Conservation (phyloP, 1,284 basidiomycete genomes). For the Fomitopsis palustris region DNA sequence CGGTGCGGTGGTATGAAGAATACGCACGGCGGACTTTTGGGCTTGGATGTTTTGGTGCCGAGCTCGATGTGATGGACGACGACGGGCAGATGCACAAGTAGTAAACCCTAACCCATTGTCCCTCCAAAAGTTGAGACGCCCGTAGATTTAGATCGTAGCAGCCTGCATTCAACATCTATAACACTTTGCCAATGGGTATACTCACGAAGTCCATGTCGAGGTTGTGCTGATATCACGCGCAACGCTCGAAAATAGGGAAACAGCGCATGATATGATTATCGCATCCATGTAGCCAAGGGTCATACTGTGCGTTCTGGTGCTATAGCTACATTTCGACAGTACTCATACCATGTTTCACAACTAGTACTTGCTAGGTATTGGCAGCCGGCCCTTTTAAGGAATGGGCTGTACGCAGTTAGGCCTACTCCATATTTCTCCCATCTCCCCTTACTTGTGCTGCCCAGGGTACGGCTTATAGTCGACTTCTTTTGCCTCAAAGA, state of each 20-base stretch:
- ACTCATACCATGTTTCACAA: too few species aligned
- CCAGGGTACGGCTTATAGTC: slow-evolving; percentile 9
- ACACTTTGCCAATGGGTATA: neutral
- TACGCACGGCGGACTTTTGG: slow-evolving; percentile 21
- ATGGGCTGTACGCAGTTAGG: too few species aligned
- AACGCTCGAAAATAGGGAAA: too few species aligned
- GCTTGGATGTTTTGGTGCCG: slow-evolving; percentile 11
- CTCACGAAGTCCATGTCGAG: too few species aligned
- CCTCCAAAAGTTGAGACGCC: neutral
- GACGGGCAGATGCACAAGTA: slow-evolving; percentile 15
- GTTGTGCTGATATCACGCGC: too few species aligned
- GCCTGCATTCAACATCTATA: neutral
- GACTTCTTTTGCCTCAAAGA: slow-evolving; percentile 23
- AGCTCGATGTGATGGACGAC: slow-evolving; percentile 36
- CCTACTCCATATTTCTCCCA: too few species aligned
- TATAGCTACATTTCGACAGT: too few species aligned
- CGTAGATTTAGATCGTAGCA: neutral
- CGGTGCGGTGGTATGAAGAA: neutral
- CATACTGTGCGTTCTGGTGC: too few species aligned
- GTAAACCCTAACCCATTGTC: slow-evolving; percentile 11
- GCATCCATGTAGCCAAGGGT: too few species aligned
- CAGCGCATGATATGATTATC: too few species aligned
- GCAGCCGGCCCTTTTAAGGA: too few species aligned
- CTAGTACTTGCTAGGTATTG: too few species aligned
- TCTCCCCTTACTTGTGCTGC: neutral